A percentile compares a stretch with the other conserved stretches of the same genome.
Conservation (phyloP, 139 green algal genomes). For the Spirogloea muscicola region DNA sequence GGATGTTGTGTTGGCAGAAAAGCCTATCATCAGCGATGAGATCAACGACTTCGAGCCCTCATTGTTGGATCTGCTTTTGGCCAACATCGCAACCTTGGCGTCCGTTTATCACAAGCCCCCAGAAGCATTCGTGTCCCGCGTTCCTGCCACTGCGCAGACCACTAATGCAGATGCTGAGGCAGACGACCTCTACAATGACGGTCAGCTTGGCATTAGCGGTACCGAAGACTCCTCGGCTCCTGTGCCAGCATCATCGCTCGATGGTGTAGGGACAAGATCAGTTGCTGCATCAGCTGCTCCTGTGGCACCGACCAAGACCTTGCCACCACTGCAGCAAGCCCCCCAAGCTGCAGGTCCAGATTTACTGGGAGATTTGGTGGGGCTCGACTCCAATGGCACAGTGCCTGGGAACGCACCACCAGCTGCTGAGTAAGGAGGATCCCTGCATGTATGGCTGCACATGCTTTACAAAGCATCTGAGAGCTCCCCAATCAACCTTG, state of each 20-base stretch:
- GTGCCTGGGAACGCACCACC: not conserved
- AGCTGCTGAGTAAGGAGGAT: not conserved
- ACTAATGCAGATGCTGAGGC: not conserved
- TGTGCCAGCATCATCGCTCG: not conserved
- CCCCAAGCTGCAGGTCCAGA: not conserved
- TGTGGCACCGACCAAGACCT: not conserved
- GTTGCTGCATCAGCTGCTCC: conserved; percentile 10
- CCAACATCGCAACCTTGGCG: conserved; percentile 74
- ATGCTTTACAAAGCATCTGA: too few relatives aligned
- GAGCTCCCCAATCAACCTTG: not conserved
- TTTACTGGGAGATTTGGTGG: conserved; percentile 33
- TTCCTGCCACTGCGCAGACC: conserved; percentile 1
- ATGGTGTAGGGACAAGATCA: not conserved
- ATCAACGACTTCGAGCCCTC: conserved; percentile 65
- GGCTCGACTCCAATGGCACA: not conserved
- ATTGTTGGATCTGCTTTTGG: conserved; percentile 75
- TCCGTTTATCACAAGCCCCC: conserved; percentile 93
- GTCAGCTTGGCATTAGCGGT: conserved; percentile 9
- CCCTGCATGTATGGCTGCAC: too few relatives aligned
- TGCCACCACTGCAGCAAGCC: not conserved
- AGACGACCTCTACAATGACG: not conserved
- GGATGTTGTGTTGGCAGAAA: conserved; percentile 89
- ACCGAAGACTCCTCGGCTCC: conserved; percentile 17
- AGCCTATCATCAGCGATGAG: conserved; percentile 84
- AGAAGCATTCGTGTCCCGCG: conserved; percentile 50